Evolutionary conservation across 2,329 filamentous ascomycete genomes (phyloP).

Genomic region (Sporothrix brasiliensis): DNA sequence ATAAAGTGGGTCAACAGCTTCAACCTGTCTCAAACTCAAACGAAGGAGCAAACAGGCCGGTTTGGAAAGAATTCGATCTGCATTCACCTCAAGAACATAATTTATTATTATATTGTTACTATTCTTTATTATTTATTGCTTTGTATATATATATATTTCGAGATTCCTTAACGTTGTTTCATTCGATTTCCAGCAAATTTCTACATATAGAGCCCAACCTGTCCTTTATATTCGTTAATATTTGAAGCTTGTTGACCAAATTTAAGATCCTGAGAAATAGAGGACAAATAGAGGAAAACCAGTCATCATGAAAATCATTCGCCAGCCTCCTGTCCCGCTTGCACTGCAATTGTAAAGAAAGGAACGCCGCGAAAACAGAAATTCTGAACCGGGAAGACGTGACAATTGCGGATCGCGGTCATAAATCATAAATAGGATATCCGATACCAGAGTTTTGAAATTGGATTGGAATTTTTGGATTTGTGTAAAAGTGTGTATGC

Average conservation of each 20-base stretch:
- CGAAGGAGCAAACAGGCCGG: neutral
- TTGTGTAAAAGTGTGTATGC: conserved; percentile 33
- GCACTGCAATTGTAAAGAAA: neutral
- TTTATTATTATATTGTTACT: too few relatives aligned
- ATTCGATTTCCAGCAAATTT: too few relatives aligned
- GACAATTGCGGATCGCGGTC: neutral
- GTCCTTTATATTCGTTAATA: neutral
- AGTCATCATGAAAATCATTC: neutral
- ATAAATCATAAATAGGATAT: neutral
- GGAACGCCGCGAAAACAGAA: neutral
- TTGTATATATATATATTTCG: too few relatives aligned
- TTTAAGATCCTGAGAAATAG: too few relatives aligned
- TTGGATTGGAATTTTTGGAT: neutral
- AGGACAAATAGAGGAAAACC: neutral
- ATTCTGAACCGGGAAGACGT: neutral
- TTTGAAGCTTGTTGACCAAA: neutral
- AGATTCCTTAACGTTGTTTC: too few relatives aligned
- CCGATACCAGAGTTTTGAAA: neutral
- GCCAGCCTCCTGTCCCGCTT: neutral
- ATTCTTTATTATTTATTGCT: too few relatives aligned
- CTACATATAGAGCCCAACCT: too few relatives aligned
- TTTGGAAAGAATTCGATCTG: too few relatives aligned
- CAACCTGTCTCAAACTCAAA: neutral
- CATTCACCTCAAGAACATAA: neutral
- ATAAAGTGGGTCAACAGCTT: conserved; percentile 14